phyloP scores from a whole-genome alignment of 2,329 filamentous ascomycete genomes.

The Helotiales sp. region DNA sequence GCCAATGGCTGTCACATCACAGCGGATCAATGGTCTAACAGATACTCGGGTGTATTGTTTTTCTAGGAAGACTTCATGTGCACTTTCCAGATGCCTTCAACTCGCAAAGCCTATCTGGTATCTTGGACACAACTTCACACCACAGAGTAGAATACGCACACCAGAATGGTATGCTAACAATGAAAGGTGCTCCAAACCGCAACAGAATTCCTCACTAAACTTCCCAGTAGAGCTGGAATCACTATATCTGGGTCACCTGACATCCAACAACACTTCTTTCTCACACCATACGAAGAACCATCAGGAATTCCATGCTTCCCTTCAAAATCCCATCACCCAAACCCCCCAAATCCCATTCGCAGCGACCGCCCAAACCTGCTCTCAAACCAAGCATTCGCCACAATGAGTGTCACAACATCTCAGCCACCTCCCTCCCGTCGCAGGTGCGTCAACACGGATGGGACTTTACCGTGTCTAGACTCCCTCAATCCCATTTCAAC shows the following conservation, averaged over 20 bases:
- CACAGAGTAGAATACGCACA: too few species aligned
- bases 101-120: too few species aligned
- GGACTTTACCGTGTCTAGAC: slow-evolving; percentile 6
- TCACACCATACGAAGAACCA: not conserved
- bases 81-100: not conserved
- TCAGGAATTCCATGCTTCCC: not conserved
- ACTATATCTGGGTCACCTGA: not conserved
- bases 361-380: not conserved
- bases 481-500: not conserved
- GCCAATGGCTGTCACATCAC: not conserved
- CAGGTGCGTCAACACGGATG: too few species aligned
- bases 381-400: not conserved
- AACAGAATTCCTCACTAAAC: not conserved
- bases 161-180: too few species aligned
- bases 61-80: not conserved
- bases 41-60: too few species aligned
- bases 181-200: not conserved
- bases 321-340: not conserved
- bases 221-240: not conserved
- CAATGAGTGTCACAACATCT: not conserved
- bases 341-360: not conserved
- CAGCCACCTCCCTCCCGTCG: not conserved
- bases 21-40: not conserved
- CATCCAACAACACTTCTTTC: not conserved
- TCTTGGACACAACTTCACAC: too few species aligned